Evolutionary conservation across 2,329 filamentous ascomycete species (phyloP).

Genomic region (Cladosporium sp.): DNA sequence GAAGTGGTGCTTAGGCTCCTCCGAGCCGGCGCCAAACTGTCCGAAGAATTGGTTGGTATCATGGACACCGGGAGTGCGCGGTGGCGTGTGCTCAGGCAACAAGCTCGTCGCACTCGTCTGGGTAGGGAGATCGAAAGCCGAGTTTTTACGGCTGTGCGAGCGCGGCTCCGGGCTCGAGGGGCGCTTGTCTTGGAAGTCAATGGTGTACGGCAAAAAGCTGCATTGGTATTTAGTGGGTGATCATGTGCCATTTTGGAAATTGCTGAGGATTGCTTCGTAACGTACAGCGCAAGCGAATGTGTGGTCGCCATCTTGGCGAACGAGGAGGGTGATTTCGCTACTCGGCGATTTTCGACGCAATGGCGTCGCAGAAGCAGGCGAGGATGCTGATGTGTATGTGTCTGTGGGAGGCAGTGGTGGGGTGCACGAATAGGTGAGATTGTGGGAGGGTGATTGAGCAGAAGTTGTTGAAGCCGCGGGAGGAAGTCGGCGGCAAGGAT

Average conservation of each 20-base stretch:
- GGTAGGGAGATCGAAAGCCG: slow-evolving; percentile 33
- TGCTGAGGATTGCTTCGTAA: neutral
- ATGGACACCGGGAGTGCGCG: slow-evolving; percentile 35
- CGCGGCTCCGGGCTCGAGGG: slow-evolving; percentile 21
- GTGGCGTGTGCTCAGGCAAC: slow-evolving; percentile 34
- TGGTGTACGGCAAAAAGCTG: slow-evolving; percentile 87
- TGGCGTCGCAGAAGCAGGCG: neutral
- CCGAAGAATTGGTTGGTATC: slow-evolving; percentile 43
- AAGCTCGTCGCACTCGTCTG: slow-evolving; percentile 32
- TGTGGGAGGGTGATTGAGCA: no score
- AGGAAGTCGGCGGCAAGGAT: no score
- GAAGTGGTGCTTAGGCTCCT: slow-evolving; percentile 47
- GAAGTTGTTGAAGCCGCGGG: no score
- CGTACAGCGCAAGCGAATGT: slow-evolving; percentile 30
- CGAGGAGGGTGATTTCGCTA: neutral
- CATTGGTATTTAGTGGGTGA: slow-evolving; percentile 2
- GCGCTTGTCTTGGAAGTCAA: slow-evolving; percentile 66
- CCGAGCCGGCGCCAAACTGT: slow-evolving; percentile 29
- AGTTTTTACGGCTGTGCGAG: slow-evolving; percentile 41
- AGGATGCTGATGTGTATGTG: no score
- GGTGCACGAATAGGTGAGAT: no score
- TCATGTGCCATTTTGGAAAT: neutral
- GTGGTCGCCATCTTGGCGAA: slow-evolving; percentile 23
- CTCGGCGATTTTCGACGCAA: neutral
- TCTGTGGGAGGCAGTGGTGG: no score